Conservation (phyloP, 2,329 filamentous ascomycete species). For the Trichophyton mentagrophytes region DNA sequence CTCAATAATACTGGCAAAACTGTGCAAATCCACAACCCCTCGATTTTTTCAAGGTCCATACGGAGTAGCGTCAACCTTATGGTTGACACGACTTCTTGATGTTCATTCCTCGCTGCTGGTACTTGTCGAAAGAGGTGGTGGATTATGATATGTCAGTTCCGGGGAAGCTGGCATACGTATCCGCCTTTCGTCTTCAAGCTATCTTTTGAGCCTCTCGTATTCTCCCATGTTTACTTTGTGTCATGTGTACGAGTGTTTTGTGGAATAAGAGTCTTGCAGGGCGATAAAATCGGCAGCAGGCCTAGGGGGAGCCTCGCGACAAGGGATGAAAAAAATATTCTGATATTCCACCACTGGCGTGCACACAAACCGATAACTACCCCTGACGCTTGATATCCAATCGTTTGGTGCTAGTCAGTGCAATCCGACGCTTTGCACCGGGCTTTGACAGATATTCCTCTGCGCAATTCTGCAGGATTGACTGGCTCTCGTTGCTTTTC, state of each 20-base stretch:
- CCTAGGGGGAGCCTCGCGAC: neutral
- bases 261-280: neutral
- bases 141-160: neutral
- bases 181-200: neutral
- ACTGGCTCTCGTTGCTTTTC: neutral
- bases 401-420: neutral
- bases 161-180: neutral
- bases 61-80: neutral
- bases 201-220: neutral
- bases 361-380: neutral
- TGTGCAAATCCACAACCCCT: neutral
- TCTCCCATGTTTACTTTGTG: neutral
- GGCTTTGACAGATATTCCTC: neutral
- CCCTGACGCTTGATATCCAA: neutral
- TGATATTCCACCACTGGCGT: neutral
- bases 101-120: neutral
- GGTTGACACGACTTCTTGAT: neutral
- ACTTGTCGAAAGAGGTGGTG: neutral
- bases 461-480: neutral
- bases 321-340: neutral
- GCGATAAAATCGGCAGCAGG: neutral
- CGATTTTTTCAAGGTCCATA: neutral
- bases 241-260: neutral
- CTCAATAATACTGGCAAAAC: neutral
- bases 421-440: neutral